These are phyloP conservation scores for Pelargonium exstipulatum DNA, from an alignment of 441 rosid species.

Conservation along the genomic window DNA sequence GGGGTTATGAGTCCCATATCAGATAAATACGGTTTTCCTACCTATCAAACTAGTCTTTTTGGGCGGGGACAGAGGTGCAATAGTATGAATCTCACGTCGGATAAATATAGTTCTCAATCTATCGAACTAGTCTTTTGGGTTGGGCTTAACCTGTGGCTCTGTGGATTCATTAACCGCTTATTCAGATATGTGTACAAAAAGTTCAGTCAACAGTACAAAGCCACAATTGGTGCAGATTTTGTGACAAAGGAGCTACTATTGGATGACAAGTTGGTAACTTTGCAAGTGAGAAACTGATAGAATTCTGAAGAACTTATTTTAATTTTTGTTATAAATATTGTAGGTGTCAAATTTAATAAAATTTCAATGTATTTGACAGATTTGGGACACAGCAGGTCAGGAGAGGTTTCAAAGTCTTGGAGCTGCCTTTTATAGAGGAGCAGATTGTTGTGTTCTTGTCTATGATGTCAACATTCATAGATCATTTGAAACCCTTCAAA, in stretches of 20 bases:
- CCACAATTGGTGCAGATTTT: slow-evolving; percentile 95
- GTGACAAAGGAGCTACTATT: slow-evolving; percentile 90
- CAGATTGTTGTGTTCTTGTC: slow-evolving; percentile 93
- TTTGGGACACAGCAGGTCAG: slow-evolving; percentile 99
- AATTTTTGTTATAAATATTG: no score
- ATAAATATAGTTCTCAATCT: no score
- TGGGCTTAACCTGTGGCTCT: background rate
- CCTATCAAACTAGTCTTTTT: no score
- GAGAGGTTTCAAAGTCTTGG: slow-evolving; percentile 95
- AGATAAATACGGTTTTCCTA: no score
- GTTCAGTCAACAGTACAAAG: slow-evolving; percentile 92
- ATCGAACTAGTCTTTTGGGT: no score
- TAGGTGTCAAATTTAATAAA: no score
- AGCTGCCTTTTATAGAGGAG: slow-evolving; percentile 91
- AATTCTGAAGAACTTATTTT: background rate
- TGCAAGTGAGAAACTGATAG: slow-evolving; percentile 44
- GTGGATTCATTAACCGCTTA: slow-evolving; percentile 30
- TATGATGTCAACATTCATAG: slow-evolving; percentile 44
- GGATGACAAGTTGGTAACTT: slow-evolving; percentile 80
- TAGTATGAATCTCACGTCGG: no score
- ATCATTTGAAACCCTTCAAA: slow-evolving; percentile 83
- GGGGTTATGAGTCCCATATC: no score
- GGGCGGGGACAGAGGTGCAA: no score
- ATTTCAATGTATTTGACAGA: slow-evolving; percentile 30
- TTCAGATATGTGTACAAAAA: slow-evolving; percentile 83